Conservation (phyloP, 805 yeast genomes). For the Yamadazyma sp. region DNA sequence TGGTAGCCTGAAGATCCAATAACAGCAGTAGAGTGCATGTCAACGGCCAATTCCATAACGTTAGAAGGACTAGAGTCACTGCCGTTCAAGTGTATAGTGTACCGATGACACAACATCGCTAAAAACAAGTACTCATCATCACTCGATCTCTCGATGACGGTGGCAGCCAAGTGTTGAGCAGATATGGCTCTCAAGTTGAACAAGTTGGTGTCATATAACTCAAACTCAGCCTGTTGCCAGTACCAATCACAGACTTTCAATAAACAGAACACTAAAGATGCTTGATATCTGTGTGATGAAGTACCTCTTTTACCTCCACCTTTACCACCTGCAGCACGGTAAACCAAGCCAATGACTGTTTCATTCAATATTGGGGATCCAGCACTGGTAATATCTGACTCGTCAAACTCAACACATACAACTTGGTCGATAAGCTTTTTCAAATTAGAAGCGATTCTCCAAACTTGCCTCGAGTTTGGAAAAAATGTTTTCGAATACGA, state of each 20-base stretch:
- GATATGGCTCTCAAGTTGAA: constrained; percentile 60
- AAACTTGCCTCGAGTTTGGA: constrained; percentile 66
- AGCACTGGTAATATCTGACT: constrained; percentile 48
- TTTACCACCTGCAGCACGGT: constrained; percentile 78
- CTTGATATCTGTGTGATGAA: constrained; percentile 61
- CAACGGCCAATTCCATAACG: constrained; percentile 84
- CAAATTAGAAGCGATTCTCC: constrained; percentile 70
- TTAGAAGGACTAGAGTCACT: constrained; percentile 63
- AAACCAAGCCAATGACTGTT: constrained; percentile 57
- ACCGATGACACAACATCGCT: constrained; percentile 76
- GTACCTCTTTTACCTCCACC: constrained; percentile 58
- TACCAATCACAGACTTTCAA: constrained; percentile 82
- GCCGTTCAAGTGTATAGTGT: constrained; percentile 61
- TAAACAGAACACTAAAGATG: constrained; percentile 67
- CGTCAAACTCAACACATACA: constrained; percentile 64
- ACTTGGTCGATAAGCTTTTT: constrained; percentile 70
- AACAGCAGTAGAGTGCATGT: constrained; percentile 73
- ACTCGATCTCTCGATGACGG: constrained; percentile 60
- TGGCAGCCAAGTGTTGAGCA: constrained; percentile 73
- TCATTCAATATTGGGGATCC: constrained; percentile 61
- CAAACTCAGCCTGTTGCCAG: constrained; percentile 53
- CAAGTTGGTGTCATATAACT: constrained; percentile 67
- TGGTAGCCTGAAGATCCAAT: constrained; percentile 83
- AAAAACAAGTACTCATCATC: constrained; percentile 66
- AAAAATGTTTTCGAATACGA: constrained; percentile 24